Evolutionary conservation across 352 stramenopile genomes (phyloP).

Genomic region (Pythium volutum): DNA sequence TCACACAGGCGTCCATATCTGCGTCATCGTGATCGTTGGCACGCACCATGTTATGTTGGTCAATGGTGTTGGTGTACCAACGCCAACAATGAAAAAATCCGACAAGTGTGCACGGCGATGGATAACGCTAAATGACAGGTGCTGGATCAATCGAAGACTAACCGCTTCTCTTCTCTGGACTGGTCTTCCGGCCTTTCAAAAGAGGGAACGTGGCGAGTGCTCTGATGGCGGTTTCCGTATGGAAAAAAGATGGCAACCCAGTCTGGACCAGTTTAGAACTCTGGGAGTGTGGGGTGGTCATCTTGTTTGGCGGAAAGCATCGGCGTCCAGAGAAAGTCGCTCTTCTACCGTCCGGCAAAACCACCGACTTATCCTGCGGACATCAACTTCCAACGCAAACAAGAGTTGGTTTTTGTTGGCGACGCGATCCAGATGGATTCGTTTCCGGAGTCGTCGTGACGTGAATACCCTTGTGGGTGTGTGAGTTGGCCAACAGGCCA

Average conservation of each 20-base stretch:
- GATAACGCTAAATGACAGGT: neutral
- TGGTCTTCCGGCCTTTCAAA: neutral
- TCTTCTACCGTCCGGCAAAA: slow-evolving; percentile 1
- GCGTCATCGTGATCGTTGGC: neutral
- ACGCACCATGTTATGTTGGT: slow-evolving; percentile 12
- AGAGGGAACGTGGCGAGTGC: neutral
- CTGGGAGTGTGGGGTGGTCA: neutral
- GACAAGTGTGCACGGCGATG: neutral
- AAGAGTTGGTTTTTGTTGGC: neutral
- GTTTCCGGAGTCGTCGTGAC: neutral
- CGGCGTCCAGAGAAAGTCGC: neutral
- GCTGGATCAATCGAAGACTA: neutral
- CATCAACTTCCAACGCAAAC: neutral
- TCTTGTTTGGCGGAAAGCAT: slow-evolving; percentile 5
- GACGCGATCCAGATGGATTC: neutral
- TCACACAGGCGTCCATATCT: neutral
- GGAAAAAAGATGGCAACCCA: neutral
- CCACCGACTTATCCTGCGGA: neutral
- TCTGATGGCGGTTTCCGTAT: neutral
- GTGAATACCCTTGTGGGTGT: neutral
- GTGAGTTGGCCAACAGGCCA: neutral
- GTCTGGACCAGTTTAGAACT: neutral
- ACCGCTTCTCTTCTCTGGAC: neutral
- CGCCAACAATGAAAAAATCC: neutral
- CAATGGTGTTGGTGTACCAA: slow-evolving; percentile 5